Conservation (phyloP, 345 rosid genomes). For the Lagerstroemia speciosa region DNA sequence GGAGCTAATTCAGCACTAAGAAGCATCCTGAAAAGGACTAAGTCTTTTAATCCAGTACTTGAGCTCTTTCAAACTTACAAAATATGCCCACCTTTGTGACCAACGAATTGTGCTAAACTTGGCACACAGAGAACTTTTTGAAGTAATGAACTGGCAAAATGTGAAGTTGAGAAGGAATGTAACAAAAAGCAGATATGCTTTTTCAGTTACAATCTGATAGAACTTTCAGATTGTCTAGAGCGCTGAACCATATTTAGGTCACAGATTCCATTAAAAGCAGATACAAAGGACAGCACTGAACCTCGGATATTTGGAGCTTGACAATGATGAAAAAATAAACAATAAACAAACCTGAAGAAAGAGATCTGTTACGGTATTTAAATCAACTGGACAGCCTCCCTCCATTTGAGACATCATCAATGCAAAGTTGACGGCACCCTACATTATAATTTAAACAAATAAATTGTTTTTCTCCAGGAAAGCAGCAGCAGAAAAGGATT, state of each 20-base stretch:
- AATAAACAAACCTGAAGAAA: constrained; percentile 77
- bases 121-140: neutral
- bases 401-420: constrained; percentile 99
- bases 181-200: too few relatives aligned
- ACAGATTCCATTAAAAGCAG: neutral
- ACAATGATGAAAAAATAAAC: neutral
- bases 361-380: constrained; percentile 93
- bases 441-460: constrained; percentile 8
- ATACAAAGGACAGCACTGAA: neutral
- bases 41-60: neutral
- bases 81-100: neutral
- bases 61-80: neutral
- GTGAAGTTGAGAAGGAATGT: too few relatives aligned
- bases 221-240: neutral
- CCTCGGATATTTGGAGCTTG: neutral
- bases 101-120: neutral
- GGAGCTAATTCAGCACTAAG: neutral
- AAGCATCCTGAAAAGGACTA: neutral
- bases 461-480: too few relatives aligned
- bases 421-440: constrained; percentile 99
- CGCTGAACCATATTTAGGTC: neutral
- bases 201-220: too few relatives aligned
- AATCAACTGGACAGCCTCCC: constrained; percentile 98
- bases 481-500: too few relatives aligned
- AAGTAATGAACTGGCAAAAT: neutral